Evolutionary conservation across 768 basidiomycete species (phyloP), one percentile per base, ranked within the genome.

Genomic region (Lactarius hatsudake): DNA sequence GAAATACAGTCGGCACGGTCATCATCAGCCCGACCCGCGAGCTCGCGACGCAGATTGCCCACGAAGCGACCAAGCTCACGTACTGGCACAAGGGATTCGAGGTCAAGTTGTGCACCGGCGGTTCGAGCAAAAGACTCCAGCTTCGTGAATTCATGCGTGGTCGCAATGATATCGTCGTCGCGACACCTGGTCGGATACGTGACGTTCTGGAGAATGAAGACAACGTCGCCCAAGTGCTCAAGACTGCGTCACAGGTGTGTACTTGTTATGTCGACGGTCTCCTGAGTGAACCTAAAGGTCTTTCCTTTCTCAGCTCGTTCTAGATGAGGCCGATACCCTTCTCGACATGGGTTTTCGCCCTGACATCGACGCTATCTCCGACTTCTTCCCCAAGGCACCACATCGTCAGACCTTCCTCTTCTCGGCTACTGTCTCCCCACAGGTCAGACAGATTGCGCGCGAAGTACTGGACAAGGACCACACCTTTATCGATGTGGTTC

Each of bases 251-350:
- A 71, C 79, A 86, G 71, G 91, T 91, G 71, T 54, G 87, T 79
- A 13, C 23, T 32, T 57, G 32, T 61, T 30, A 42, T 42, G 9
- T 57, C 53, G 20, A 32, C 64, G 17, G 51, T 60, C 20, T 36
- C 23, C 42, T 64, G n/a, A 63, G 68, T 65, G n/a, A 64, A 51
- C n/a, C 17, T 34, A 8, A 43, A 12, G 10, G 23, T 23, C 12
- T 61, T 26, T 3, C 36, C 38, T 23, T 68, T 61, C 43, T 13
- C 69, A 94, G 91, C 83, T 98, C 61, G 83, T 98, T 66, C 81
- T 98, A 65, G 97, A 98, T 73, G 94, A 97, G 75, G 93, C 94
- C 13, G 95, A 98, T 73, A 92, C 90, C 0, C 81, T 96, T 15
- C 81, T 98, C 13, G 93, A 94, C 64, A 90, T 95, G 89, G 95